Base-by-base conservation (phyloP, 805 yeast species). In the Sugiyamaella lignohabitans region DNA sequence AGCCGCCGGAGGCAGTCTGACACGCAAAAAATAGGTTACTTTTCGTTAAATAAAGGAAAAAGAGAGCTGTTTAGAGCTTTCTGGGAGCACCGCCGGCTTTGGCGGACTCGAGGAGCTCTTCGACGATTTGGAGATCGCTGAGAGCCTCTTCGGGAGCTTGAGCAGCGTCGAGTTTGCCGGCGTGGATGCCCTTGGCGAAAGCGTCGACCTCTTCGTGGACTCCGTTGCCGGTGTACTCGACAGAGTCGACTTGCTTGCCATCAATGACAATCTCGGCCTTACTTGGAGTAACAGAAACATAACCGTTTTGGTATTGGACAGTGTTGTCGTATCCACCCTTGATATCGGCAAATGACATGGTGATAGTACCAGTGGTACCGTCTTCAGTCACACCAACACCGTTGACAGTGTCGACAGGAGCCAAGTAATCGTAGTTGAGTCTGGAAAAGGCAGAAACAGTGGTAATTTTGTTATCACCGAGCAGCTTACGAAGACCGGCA, bases 351-450 rank as follows among this genome's bases (percentile, higher is more conserved):
- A 53, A 54, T 8, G 57, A 51, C 37, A 54, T 45, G 43, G 53
- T 37, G 19, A 54, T 41, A 22, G 54, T 46, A 3, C 56, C 56
- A 18, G 43, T 29, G n/a, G 52, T 38, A n/a, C 54, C 54, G 40
- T 44, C 46, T 18, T 39, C 32, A 19, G 50, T 36, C 30, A 42
- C 18, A n/a, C 32, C 30, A 27, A 46, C 42, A 1, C 48, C 50
- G 24, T 53, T 44, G 20, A 53, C 47, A 16, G 54, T 51, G 40
- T 53, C 56, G 2, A 51, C 54, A 20, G 54, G 54, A n/a, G 44
- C 44, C 35, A 53, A 42, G 40, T 51, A 46, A 21, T 38, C 46
- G 37, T 34, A 36, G 30, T 42, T 46, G 35, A 41, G 49, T 38
- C 39, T 32, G 19, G 46, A 17, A 29, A 42, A 49, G 5, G 51